Conservation (phyloP, 129 eudicot species). For the Calendula officinalis region DNA sequence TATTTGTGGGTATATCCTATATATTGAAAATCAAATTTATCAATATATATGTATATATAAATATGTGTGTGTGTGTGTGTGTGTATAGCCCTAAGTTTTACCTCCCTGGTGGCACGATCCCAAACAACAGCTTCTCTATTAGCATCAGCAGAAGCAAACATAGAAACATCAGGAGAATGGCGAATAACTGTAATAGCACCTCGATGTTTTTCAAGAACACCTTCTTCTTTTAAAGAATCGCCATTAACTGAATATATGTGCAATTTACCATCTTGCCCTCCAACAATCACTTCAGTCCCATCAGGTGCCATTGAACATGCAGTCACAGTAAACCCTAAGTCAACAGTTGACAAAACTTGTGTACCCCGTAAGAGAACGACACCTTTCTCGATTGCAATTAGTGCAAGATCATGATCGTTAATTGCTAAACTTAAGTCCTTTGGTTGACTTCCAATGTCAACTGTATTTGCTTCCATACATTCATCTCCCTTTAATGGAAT, state of each 20-base stretch:
- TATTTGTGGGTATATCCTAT: too few species aligned
- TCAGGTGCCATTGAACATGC: conserved; percentile 74
- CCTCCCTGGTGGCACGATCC: conserved; percentile 85
- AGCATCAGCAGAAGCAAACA: conserved; percentile 91
- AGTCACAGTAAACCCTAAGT: conserved; percentile 69
- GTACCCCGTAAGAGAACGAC: conserved; percentile 66
- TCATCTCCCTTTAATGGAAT: conserved; percentile 57
- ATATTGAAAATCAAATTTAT: too few species aligned
- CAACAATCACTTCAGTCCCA: conserved; percentile 84
- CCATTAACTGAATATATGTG: conserved; percentile 71
- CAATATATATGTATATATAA: too few species aligned
- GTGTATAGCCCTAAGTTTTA: conserved; percentile 6
- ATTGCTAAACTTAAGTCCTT: conserved; percentile 69
- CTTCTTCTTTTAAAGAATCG: conserved; percentile 66
- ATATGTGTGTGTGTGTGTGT: too few species aligned
- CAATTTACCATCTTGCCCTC: conserved; percentile 86
- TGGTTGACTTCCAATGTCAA: conserved; percentile 82
- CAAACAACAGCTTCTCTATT: conserved; percentile 94
- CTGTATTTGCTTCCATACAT: conserved; percentile 58
- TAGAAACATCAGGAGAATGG: conserved; percentile 85
- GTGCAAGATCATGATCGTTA: conserved; percentile 52
- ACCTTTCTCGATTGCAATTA: conserved; percentile 69
- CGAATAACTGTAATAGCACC: conserved; percentile 80
- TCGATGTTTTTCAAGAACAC: conserved; percentile 84
- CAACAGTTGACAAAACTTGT: conserved; percentile 53